Conservation (phyloP, 2,329 filamentous ascomycete species). For the Neofusicoccum ribis region DNA sequence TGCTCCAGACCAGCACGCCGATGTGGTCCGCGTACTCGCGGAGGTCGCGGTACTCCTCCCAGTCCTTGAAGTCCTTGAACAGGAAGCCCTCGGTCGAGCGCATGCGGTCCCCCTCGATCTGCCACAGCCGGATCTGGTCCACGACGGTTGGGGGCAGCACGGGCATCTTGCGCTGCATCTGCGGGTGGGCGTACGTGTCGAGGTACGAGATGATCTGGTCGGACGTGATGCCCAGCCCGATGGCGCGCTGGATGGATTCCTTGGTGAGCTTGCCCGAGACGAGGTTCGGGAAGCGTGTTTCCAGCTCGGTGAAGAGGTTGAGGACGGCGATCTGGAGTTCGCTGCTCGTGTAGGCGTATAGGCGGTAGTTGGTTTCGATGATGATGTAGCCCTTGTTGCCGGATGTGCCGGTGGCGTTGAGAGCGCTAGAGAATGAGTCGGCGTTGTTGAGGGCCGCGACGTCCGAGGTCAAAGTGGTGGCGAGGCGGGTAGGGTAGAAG, state of each 20-base stretch:
- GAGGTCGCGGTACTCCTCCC: slow-evolving; percentile 69
- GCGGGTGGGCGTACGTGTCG: slow-evolving; percentile 87
- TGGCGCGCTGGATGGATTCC: slow-evolving; percentile 81
- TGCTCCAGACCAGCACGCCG: slow-evolving; percentile 86
- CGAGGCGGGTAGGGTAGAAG: slow-evolving; percentile 89
- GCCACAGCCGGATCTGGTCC: slow-evolving; percentile 96
- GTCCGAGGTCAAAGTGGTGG: slow-evolving; percentile 84
- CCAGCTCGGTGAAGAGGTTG: slow-evolving; percentile 82
- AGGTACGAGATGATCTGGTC: slow-evolving; percentile 96
- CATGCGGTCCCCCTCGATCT: slow-evolving; percentile 95
- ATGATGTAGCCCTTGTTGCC: slow-evolving; percentile 83
- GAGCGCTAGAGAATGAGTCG: slow-evolving; percentile 67
- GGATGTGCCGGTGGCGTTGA: slow-evolving; percentile 47
- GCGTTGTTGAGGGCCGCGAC: slow-evolving; percentile 71
- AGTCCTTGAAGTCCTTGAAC: slow-evolving; percentile 81
- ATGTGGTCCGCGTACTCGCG: slow-evolving; percentile 81
- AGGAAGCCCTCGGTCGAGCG: slow-evolving; percentile 79
- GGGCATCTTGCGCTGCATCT: slow-evolving; percentile 76
- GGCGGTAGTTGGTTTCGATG: slow-evolving; percentile 94
- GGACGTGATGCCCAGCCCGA: slow-evolving; percentile 86
- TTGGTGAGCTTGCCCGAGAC: slow-evolving; percentile 90
- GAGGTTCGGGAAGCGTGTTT: slow-evolving; percentile 90
- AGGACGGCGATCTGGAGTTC: slow-evolving; percentile 94
- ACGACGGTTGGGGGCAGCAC: slow-evolving; percentile 92
- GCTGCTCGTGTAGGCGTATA: slow-evolving; percentile 95